Conservation (phyloP, 768 basidiomycete genomes). For the Boletus barrowsii region DNA sequence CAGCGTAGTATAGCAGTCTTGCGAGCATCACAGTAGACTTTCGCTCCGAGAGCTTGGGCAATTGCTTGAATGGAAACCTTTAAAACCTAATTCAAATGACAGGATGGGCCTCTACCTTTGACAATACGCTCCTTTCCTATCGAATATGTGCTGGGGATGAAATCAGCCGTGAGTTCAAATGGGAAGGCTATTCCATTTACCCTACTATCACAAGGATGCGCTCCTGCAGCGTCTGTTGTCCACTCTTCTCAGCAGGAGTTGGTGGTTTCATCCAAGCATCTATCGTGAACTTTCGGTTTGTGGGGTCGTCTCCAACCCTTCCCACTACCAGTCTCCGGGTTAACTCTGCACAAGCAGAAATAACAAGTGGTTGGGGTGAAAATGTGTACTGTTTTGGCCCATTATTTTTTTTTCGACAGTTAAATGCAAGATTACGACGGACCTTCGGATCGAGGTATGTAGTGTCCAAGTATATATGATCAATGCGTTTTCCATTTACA, state of each 20-base stretch:
- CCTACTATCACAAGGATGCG: conserved; percentile 67
- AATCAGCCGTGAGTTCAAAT: not conserved
- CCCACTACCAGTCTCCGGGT: conserved; percentile 56
- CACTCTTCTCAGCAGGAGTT: conserved; percentile 20
- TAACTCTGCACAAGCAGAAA: conserved; percentile 87
- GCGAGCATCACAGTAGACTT: conserved; percentile 84
- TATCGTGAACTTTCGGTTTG: conserved; percentile 38
- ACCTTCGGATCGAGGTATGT: conserved; percentile 91
- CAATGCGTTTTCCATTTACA: conserved; percentile 75
- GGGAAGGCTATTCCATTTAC: conserved; percentile 36
- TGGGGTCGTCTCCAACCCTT: conserved; percentile 25
- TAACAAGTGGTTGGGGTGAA: conserved; percentile 91
- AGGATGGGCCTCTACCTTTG: conserved; percentile 57
- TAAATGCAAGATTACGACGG: conserved; percentile 1
- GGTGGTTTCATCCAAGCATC: conserved; percentile 47
- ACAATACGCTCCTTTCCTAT: conserved; percentile 98
- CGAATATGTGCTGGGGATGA: conserved; percentile 76
- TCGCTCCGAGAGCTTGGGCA: conserved; percentile 74
- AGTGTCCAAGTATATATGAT: conserved; percentile 92
- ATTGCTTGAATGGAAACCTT: conserved; percentile 53
- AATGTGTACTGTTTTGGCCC: conserved; percentile 70
- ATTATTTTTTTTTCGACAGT: not conserved
- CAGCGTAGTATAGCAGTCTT: conserved; percentile 83
- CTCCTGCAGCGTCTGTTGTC: conserved; percentile 37
- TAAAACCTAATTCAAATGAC: not conserved